A percentile compares a stretch with the other conserved stretches of the same genome.
phyloP scores from a whole-genome alignment of 2,329 filamentous ascomycete species.

The Fusarium sp. region DNA sequence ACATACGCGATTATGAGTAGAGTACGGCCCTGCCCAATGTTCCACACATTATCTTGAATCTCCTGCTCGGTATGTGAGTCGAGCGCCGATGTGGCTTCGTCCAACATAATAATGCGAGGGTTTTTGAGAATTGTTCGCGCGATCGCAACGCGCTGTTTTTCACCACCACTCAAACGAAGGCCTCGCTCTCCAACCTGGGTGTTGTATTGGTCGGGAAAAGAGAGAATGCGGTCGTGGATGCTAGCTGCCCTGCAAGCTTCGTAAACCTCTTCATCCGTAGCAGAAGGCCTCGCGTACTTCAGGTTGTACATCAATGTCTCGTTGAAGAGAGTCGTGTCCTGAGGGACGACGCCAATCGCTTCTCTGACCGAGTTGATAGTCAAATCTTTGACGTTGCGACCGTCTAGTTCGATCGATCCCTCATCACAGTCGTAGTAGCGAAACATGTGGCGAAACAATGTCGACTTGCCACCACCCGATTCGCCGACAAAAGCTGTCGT shows the following conservation, averaged over 20 bases:
- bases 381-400: constrained; percentile 82
- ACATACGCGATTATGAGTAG: constrained; percentile 93
- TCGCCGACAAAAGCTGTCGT: constrained; percentile 97
- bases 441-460: constrained; percentile 94
- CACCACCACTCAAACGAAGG: constrained; percentile 86
- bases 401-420: constrained; percentile 87
- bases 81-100: constrained; percentile 91
- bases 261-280: constrained; percentile 84
- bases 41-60: constrained; percentile 87
- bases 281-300: constrained; percentile 85
- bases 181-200: constrained; percentile 94
- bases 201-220: constrained; percentile 87
- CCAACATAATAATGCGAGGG: constrained; percentile 89
- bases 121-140: constrained; percentile 93
- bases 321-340: constrained; percentile 96
- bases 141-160: constrained; percentile 94
- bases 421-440: constrained; percentile 91
- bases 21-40: constrained; percentile 85
- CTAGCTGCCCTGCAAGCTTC: constrained; percentile 86
- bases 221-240: constrained; percentile 92
- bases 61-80: constrained; percentile 94
- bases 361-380: constrained; percentile 93
- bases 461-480: constrained; percentile 97
- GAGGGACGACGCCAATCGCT: constrained; percentile 95
- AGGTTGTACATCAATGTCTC: constrained; percentile 96